Base-by-base conservation (phyloP, 139 green algal species). In the Haematococcus sp. region DNA sequence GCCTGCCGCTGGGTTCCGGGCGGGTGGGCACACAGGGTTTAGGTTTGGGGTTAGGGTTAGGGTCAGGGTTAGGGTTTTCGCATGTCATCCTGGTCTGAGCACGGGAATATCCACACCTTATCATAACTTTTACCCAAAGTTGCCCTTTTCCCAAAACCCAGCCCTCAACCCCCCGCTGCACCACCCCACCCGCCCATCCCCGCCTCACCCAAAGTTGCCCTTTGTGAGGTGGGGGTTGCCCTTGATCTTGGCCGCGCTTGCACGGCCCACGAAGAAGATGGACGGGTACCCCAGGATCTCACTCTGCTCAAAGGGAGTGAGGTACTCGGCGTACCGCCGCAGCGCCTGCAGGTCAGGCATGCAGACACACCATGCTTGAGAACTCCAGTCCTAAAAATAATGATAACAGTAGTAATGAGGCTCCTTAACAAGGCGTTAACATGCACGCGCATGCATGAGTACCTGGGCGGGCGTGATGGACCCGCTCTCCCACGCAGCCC, bases 251-350 rank as follows among this genome's bases (percentile, higher is more conserved):
- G 78, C 60, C 13, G 76, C 83, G 4, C 70, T 78, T 22, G 52
- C 77, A 31, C 85, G 83, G 2, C 90, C 91, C 40, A 90, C 69
- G 71, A 93, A 95, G 72, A 85, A 94, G 4, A 95, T 81, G 52
- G 11, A 25, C 52, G 63, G 76, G 77, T 91, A 94, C 66, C 94
- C 81, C 27, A 94, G 79, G 17, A 97, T 81, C 80, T 97, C 91
- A 58, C 82, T 89, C 82, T 92, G 86, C 81, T 97, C 91, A 82
- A 81, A 94, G 20, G 81, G 70, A 22, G 89, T 93, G 33, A 97
- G 83, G 54, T 85, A 83, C 68, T 90, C 77, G 13, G 55, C n/a
- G 73, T 92, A 90, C 19, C 77, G 74, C 44, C 75, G 81, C 16
- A 94, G 81, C 33, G 81, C 85, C 68, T 84, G 20, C 52, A 11